phyloP scores from a whole-genome alignment of 257 asterid species.

The Eustoma russellianum region DNA sequence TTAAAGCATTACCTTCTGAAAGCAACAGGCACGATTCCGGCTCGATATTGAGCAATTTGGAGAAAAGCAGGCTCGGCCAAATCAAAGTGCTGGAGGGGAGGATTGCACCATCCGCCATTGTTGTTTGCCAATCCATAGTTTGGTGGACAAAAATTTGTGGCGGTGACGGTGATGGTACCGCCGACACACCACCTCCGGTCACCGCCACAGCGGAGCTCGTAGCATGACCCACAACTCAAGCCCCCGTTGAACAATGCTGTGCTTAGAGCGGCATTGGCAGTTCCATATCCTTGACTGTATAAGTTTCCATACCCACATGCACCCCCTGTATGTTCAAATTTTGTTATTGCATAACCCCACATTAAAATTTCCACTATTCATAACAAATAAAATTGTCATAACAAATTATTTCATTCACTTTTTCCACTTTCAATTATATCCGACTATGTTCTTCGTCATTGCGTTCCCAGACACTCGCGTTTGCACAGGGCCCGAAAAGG shows the following conservation, averaged over 20 bases:
- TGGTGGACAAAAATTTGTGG: slow-evolving; percentile 61
- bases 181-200: slow-evolving; percentile 28
- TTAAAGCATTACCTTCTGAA: slow-evolving; percentile 22
- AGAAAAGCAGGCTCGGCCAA: slow-evolving; percentile 42
- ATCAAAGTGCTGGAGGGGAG: slow-evolving; percentile 51
- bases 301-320: slow-evolving; percentile 58
- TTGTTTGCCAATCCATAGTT: slow-evolving; percentile 37
- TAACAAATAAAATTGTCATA: too few species aligned
- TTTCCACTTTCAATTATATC: background rate
- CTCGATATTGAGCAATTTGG: slow-evolving; percentile 34
- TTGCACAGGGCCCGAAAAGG: too few species aligned
- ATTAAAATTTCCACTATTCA: background rate
- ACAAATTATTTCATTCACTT: too few species aligned
- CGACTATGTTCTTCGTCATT: background rate
- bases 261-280: slow-evolving; percentile 46
- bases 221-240: slow-evolving; percentile 51
- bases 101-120: slow-evolving; percentile 59
- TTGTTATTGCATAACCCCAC: background rate
- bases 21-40: slow-evolving; percentile 39
- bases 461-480: too few species aligned
- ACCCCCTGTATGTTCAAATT: slow-evolving; percentile 28
- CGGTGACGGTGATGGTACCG: slow-evolving; percentile 35
- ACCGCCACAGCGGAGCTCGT: slow-evolving; percentile 27
- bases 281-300: slow-evolving; percentile 52
- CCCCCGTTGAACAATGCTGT: slow-evolving; percentile 38